Base-by-base conservation (phyloP, 768 basidiomycete genomes). In the Chalciporus piperatus region DNA sequence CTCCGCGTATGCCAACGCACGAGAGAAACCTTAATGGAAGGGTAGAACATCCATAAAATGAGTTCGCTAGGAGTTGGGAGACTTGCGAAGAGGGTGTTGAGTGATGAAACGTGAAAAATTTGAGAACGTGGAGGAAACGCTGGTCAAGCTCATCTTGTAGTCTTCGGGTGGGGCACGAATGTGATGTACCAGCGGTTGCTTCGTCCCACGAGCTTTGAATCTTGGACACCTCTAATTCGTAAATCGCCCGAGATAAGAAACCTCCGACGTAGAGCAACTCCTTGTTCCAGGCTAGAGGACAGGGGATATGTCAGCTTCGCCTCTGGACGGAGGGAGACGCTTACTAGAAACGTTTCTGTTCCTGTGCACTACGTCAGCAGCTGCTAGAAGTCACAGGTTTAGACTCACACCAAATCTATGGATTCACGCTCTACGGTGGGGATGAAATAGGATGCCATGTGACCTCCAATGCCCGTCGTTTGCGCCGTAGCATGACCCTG, bases 61-160 rank as follows among this genome's bases (percentile, higher is more conserved):
- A 83, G 1, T 75, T 70, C 63, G 91, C 85, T 48, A 93, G 77
- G 17, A 80, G 68, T 11, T 68, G 70, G 0, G 89, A 84, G 22
- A 97, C 89, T 40, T 87, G 79, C 3, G 81, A 64, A 0, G 88
- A 90, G 1, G 95, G 94, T 0, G 94, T 94, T 11, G 41, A 41
- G 16, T 23, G 41, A 8, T 27, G 41, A 23, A 41, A 41, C 3
- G 41, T 23, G 41, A 41, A 41, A 22, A 41, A 41, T 27, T 23
- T 41, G 22, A 41, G 22, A 27, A 41, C 41, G 23, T 41, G 41
- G 22, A 41, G 41, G 25, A 41, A 41, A 16, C 41, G 41, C 41
- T 25, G 11, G 41, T 41, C 7, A 10, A 41, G 12, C 41, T 25
- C 6, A 41, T 41, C 41, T 22, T 25, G 41, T 12, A 27, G 12